These are phyloP conservation scores for Cystobasidiopsis lactophilus DNA, from an alignment of 768 basidiomycete genomes.

Conservation along the genomic window DNA sequence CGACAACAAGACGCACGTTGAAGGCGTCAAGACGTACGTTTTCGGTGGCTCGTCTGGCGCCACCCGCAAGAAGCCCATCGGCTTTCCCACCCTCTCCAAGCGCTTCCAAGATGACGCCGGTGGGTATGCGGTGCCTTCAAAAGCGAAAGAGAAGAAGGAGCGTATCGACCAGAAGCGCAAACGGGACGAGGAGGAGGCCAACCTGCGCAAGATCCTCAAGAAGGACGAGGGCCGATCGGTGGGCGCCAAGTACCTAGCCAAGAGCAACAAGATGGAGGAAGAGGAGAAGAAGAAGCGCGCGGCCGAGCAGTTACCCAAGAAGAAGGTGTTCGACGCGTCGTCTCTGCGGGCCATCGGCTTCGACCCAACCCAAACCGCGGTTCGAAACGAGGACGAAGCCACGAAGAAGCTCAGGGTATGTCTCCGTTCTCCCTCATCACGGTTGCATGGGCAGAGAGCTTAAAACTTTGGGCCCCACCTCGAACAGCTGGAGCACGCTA, in stretches of 20 bases:
- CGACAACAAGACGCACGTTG: background rate
- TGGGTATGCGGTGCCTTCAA: background rate
- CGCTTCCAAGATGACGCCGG: background rate
- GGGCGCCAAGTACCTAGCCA: slow-evolving; percentile 5
- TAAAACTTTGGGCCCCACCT: background rate
- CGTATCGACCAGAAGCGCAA: slow-evolving; percentile 1
- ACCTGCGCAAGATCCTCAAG: background rate
- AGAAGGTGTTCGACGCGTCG: slow-evolving; percentile 5
- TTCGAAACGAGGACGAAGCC: background rate
- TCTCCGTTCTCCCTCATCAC: too few species aligned
- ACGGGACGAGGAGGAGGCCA: background rate
- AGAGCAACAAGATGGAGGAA: background rate
- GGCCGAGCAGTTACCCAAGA: background rate
- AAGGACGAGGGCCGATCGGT: slow-evolving; percentile 4
- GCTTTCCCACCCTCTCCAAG: background rate
- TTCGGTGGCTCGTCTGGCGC: background rate
- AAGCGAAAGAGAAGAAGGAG: background rate
- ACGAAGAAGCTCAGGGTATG: background rate
- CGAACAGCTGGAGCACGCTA: background rate
- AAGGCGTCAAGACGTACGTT: slow-evolving; percentile 9
- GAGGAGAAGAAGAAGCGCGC: background rate
- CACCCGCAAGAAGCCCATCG: background rate
- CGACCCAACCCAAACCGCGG: background rate
- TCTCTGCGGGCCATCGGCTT: background rate
- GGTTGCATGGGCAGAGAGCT: background rate